phyloP scores from a whole-genome alignment of 2,329 filamentous ascomycete species.

The Cytospora schulzeri region DNA sequence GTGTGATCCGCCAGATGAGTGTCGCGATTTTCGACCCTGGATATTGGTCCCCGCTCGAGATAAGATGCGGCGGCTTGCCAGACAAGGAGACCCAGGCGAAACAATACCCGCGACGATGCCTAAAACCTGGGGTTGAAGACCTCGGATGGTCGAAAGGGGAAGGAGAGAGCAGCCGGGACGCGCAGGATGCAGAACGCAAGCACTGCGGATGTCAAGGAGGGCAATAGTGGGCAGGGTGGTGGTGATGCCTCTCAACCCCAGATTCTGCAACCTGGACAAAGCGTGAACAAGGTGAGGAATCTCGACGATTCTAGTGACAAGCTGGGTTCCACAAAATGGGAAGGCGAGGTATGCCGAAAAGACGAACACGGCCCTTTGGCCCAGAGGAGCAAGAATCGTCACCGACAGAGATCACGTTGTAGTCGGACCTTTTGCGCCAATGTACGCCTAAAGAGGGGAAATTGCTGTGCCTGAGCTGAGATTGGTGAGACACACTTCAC shows the following conservation, averaged over 20 bases:
- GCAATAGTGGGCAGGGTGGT: neutral
- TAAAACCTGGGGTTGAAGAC: neutral
- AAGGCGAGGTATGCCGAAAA: neutral
- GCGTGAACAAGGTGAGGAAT: neutral
- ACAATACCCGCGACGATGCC: neutral
- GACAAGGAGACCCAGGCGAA: neutral
- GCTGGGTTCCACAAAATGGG: too few species aligned
- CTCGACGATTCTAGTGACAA: neutral
- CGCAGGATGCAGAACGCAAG: neutral
- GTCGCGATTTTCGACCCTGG: neutral
- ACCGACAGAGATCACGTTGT: neutral
- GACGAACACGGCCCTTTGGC: neutral
- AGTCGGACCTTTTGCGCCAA: neutral
- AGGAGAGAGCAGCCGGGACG: slow-evolving; percentile 4
- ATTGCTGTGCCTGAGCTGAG: neutral
- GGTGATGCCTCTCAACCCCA: neutral
- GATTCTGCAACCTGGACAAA: neutral
- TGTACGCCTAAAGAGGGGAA: neutral
- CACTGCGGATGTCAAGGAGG: neutral
- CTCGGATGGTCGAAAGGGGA: neutral
- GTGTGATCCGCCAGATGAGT: neutral
- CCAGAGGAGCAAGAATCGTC: slow-evolving; percentile 1
- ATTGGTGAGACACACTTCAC: neutral
- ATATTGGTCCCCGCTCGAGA: neutral
- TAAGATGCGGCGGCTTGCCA: neutral